phyloP scores from a whole-genome alignment of 352 stramenopile species.

The Hyaloperonospora arabidopsidis region DNA sequence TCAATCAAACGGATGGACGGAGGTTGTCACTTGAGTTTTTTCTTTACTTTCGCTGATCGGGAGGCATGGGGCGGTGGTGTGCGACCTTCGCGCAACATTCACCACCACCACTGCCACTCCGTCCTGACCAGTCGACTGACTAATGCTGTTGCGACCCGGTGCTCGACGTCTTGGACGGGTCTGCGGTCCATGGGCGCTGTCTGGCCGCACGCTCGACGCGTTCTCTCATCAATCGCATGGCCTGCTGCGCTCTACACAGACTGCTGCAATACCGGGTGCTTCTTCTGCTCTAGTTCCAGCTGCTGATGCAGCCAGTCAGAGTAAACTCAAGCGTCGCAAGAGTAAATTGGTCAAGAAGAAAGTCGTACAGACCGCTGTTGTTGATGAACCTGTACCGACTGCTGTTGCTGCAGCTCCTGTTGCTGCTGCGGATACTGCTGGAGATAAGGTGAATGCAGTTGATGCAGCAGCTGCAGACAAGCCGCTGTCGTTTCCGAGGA shows the following conservation, averaged over 20 bases:
- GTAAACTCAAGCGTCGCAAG: slow-evolving; percentile 33
- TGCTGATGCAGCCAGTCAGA: not conserved
- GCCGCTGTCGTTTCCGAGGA: slow-evolving; percentile 1
- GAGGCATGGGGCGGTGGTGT: not conserved
- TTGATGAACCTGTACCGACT: not conserved
- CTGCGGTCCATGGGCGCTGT: not conserved
- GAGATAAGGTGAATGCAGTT: too few species aligned
- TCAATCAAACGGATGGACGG: too few species aligned
- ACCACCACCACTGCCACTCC: not conserved
- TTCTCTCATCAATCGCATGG: slow-evolving; percentile 2
- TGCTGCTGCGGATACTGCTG: too few species aligned
- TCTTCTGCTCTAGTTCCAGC: not conserved
- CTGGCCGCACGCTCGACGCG: not conserved
- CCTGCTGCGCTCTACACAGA: too few species aligned
- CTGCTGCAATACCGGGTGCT: too few species aligned
- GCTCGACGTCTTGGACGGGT: slow-evolving; percentile 16
- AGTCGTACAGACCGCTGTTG: slow-evolving; percentile 1
- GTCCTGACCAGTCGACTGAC: slow-evolving; percentile 13
- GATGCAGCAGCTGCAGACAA: not conserved
- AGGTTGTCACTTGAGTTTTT: too few species aligned
- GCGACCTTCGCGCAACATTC: slow-evolving; percentile 6
- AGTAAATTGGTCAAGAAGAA: slow-evolving; percentile 27
- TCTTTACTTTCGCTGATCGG: not conserved
- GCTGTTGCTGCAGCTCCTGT: too few species aligned
- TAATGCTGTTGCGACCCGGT: slow-evolving; percentile 18